phyloP scores from a whole-genome alignment of 805 yeast genomes.

The Candida piceae region DNA sequence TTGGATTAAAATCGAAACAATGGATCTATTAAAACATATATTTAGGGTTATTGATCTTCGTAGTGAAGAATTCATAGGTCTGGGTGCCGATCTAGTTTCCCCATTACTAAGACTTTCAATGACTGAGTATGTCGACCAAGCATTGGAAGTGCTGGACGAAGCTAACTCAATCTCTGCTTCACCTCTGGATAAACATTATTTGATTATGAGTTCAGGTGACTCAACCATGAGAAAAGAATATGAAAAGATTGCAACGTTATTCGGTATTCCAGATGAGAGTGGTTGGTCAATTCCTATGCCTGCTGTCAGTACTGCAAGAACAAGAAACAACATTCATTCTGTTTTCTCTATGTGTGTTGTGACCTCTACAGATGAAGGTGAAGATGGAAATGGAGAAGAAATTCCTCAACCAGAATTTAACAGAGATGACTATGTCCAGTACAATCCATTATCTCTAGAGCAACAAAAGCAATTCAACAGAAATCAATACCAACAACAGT shows the following conservation, averaged over 20 bases:
- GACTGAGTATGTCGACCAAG: constrained; percentile 85
- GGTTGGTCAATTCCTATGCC: constrained; percentile 99
- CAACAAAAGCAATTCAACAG: constrained; percentile 19
- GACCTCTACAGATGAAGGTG: constrained; percentile 34
- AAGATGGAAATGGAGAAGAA: constrained; percentile 31
- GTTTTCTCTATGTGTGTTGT: constrained; percentile 82
- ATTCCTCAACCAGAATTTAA: constrained; percentile 37
- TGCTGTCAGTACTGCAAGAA: constrained; percentile 78
- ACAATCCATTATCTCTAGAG: constrained; percentile 26
- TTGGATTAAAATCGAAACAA: constrained; percentile 79
- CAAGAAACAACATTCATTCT: constrained; percentile 91
- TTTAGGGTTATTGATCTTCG: constrained; percentile 75
- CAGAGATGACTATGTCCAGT: constrained; percentile 49
- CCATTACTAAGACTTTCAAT: constrained; percentile 76
- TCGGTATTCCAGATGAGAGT: constrained; percentile 90
- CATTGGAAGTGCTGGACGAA: constrained; percentile 85
- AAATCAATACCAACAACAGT: constrained; percentile 30
- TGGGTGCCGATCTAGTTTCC: constrained; percentile 92
- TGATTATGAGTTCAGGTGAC: constrained; percentile 88
- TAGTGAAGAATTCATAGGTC: constrained; percentile 74
- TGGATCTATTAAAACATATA: constrained; percentile 67
- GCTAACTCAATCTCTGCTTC: constrained; percentile 84
- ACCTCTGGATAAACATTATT: constrained; percentile 83
- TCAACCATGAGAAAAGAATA: constrained; percentile 71
- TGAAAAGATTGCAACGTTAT: constrained; percentile 81